phyloP scores from a whole-genome alignment of 176 grass and related monocot species.

The Thinopyrum elongatum region DNA sequence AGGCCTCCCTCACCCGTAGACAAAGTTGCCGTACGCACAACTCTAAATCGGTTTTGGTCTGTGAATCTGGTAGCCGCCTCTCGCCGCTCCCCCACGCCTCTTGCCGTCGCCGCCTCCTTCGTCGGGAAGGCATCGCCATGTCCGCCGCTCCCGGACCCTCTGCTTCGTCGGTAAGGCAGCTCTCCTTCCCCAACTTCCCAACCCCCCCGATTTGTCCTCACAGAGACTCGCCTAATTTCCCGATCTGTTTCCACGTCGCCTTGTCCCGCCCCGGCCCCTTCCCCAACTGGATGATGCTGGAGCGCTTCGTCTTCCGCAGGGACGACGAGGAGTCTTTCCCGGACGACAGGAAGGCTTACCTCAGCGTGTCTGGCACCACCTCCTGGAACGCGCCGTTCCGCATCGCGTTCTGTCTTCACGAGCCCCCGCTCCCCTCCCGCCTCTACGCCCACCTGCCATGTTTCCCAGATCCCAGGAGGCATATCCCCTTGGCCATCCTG shows the following conservation, averaged over 20 bases:
- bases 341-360: not conserved
- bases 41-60: too few species aligned
- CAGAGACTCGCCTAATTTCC: not conserved
- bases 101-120: too few species aligned
- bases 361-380: not conserved
- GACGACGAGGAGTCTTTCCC: not conserved
- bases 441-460: not conserved
- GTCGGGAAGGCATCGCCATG: too few species aligned
- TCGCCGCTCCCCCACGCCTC: too few species aligned
- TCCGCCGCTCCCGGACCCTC: not conserved
- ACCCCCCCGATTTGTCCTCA: not conserved
- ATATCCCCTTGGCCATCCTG: not conserved
- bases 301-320: not conserved
- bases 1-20: too few species aligned
- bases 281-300: conserved; percentile 2
- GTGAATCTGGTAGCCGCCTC: too few species aligned
- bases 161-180: too few species aligned
- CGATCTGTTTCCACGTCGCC: not conserved
- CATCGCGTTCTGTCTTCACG: not conserved
- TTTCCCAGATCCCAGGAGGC: not conserved
- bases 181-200: too few species aligned
- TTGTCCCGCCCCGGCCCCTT: not conserved
- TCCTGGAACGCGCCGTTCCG: not conserved
- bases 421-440: not conserved
- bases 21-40: too few species aligned